Evolutionary conservation across 768 basidiomycete species (phyloP).

Genomic region (Lentinula detonsa): DNA sequence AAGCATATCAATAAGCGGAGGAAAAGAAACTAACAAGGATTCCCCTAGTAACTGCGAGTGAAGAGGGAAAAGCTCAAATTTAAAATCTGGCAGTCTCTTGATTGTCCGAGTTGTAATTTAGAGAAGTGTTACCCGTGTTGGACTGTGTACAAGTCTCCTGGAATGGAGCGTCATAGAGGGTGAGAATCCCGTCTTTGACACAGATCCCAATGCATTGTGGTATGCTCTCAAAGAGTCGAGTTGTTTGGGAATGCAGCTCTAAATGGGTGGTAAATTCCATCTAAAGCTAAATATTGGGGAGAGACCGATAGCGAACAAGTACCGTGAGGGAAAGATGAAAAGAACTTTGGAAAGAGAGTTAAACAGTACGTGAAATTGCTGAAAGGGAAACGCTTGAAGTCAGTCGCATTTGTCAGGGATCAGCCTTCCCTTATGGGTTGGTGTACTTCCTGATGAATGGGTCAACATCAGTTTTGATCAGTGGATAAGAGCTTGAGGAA

Average conservation of each 20-base stretch:
- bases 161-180: conserved; percentile 78
- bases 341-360: conserved; percentile 78
- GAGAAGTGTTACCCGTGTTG: conserved; percentile 68
- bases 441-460: conserved; percentile 51
- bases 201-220: conserved; percentile 60
- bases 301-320: conserved; percentile 83
- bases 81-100: conserved; percentile 62
- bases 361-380: conserved; percentile 80
- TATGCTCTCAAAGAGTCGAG: conserved; percentile 74
- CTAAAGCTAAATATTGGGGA: conserved; percentile 81
- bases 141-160: conserved; percentile 75
- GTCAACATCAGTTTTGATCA: conserved; percentile 64
- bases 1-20: conserved; percentile 88
- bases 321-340: conserved; percentile 81
- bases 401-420: conserved; percentile 53
- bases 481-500: conserved; percentile 46
- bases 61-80: conserved; percentile 83
- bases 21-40: conserved; percentile 91
- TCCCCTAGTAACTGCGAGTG: conserved; percentile 86
- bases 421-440: conserved; percentile 44
- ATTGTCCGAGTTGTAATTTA: conserved; percentile 72
- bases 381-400: conserved; percentile 74
- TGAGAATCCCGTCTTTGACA: conserved; percentile 49
- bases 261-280: conserved; percentile 78
- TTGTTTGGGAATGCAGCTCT: conserved; percentile 85